phyloP scores from a whole-genome alignment of 352 stramenopile genomes.

The Achlya hypogyna region DNA sequence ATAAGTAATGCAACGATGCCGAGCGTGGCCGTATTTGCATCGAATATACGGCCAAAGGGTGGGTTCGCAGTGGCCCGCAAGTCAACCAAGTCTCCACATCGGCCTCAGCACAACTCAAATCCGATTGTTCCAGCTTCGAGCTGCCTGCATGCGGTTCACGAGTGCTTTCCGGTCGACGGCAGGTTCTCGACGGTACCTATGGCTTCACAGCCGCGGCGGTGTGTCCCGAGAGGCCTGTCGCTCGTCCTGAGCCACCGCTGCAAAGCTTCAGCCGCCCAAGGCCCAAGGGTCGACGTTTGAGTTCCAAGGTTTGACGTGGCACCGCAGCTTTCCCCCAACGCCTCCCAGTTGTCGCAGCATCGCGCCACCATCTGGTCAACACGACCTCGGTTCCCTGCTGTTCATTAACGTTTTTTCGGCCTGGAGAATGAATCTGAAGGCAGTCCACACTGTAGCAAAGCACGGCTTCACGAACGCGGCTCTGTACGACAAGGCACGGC shows the following conservation, averaged over 20 bases:
- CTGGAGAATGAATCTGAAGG: not conserved
- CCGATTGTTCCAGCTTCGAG: too few relatives aligned
- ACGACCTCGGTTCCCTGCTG: not conserved
- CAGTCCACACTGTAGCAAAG: constrained; percentile 8
- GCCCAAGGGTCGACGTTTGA: not conserved
- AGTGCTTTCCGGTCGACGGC: too few relatives aligned
- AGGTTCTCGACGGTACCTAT: too few relatives aligned
- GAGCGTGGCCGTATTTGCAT: too few relatives aligned
- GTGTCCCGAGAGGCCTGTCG: too few relatives aligned
- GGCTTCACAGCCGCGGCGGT: too few relatives aligned
- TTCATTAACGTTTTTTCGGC: not conserved
- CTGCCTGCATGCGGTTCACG: too few relatives aligned
- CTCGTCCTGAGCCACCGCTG: not conserved
- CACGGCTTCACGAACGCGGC: constrained; percentile 12
- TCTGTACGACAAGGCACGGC: constrained; percentile 17
- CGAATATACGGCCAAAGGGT: too few relatives aligned
- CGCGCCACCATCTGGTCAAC: not conserved
- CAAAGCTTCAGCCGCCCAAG: not conserved
- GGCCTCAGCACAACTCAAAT: too few relatives aligned
- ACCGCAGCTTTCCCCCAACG: not conserved
- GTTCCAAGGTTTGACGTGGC: not conserved
- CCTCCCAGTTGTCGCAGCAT: not conserved
- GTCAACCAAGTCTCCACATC: too few relatives aligned
- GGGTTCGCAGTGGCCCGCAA: too few relatives aligned
- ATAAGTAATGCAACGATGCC: too few relatives aligned